Evolutionary conservation across 305 asterid genomes (phyloP), one percentile per base, ranked within the genome.

Genomic region (Solanum hybrid): DNA sequence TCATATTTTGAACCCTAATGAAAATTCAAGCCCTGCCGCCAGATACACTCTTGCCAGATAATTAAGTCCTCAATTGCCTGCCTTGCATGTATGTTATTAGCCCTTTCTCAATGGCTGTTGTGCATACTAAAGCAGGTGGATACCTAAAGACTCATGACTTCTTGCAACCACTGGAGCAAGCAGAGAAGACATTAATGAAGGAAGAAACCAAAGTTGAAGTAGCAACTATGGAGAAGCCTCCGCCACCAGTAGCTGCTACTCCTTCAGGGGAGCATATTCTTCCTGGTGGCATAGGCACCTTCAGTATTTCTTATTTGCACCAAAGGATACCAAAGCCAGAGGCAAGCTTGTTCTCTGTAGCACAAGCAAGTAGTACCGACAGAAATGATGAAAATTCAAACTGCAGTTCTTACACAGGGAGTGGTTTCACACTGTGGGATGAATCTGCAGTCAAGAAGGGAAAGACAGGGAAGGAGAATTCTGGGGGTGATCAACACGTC

Each of bases 401-500:
- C 93, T 88, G 97, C 93, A 93, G 94, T 95, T 95, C 98, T 91
- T 94, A 94, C 91, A 73, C 96, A 3, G 75, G 95, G 89, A 93
- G 96, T 92, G 95, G 96, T 91, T 97, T 97, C 94, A 93, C 97
- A 26, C 91, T 96, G 90, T 97, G 99, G 98, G 98, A 94, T 87
- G 99, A 97, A 90, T 95, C 98, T 95, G 94, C 95, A 10, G 91
- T 89, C 79, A 95, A 91, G 77, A 96, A 94, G 99, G 99, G 99
- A 98, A 94, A 96, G 98, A 96, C 99, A 95, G 98, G 99, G 99
- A 96, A 98, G 99, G 99, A 98, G 99, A 98, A 95, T 94, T 90
- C 90, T 90, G 89, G 92, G 78, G 93, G 94, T 60, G 95, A 95
- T 75, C 92, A 92, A 91, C 93, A 93, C 64, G 85, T 90, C 80